These are phyloP conservation scores for Aspergillus calidoustus DNA, from an alignment of 2,329 filamentous ascomycete species.

Conservation along the genomic window DNA sequence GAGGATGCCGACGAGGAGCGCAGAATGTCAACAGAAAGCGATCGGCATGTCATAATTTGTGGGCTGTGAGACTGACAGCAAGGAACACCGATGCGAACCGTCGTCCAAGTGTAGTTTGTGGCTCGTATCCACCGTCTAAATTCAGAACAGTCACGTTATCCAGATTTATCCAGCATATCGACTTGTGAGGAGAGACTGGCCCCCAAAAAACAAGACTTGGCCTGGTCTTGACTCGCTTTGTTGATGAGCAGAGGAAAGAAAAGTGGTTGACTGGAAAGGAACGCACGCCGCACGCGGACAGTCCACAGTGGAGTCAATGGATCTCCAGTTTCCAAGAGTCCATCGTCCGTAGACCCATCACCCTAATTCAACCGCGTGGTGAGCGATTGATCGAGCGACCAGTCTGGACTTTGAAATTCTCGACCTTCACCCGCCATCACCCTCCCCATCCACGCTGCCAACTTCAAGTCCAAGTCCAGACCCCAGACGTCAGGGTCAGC, in stretches of 20 bases:
- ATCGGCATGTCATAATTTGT: not conserved
- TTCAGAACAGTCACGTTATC: not conserved
- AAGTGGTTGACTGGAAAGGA: not conserved
- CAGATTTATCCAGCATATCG: not conserved
- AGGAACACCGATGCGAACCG: not conserved
- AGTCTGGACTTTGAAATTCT: not conserved
- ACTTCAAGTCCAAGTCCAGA: not conserved
- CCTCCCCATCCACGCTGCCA: not conserved
- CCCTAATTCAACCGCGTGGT: not conserved
- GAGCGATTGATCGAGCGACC: not conserved
- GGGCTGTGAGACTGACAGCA: not conserved
- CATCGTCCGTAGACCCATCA: not conserved
- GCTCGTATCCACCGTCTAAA: not conserved
- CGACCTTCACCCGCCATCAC: not conserved
- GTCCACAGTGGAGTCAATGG: not conserved
- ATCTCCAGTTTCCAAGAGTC: not conserved
- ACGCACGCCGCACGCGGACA: not conserved
- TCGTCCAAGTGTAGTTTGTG: too few relatives aligned
- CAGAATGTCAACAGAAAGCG: not conserved
- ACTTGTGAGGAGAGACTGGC: not conserved
- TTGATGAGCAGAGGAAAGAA: not conserved
- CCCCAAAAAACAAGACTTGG: not conserved
- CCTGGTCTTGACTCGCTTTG: not conserved
- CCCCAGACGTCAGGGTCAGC: not conserved
- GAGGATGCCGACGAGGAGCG: not conserved